A percentile compares a stretch with the other conserved stretches of the same genome.
Evolutionary conservation across 192 early-diverging fungal species (phyloP).

Genomic region (Coemansia umbellata): DNA sequence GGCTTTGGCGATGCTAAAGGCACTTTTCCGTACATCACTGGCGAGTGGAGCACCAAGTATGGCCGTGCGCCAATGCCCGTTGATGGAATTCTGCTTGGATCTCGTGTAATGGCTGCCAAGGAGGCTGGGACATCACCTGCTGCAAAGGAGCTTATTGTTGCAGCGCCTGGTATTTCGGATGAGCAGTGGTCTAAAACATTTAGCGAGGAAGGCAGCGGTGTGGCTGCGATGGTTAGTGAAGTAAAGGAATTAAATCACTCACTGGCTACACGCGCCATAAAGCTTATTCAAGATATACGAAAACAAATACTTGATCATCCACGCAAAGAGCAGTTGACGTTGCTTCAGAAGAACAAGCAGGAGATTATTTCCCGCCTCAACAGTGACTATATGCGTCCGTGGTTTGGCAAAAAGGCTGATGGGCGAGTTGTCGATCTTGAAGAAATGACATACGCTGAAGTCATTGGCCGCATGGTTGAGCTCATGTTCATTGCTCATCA

Average conservation of each 20-base stretch:
- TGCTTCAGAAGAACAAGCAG: conserved; percentile 67
- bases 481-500: conserved; percentile 72
- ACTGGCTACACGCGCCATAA: conserved; percentile 79
- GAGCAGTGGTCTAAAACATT: conserved; percentile 65
- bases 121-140: conserved; percentile 72
- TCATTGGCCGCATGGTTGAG: conserved; percentile 73
- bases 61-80: conserved; percentile 89
- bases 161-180: conserved; percentile 74
- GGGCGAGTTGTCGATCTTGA: conserved; percentile 74
- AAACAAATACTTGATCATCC: conserved; percentile 77
- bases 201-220: conserved; percentile 62
- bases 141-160: conserved; percentile 82
- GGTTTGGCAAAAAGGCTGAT: conserved; percentile 84
- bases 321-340: conserved; percentile 68
- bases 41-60: conserved; percentile 78
- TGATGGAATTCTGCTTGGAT: conserved; percentile 87
- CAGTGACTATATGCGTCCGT: conserved; percentile 84
- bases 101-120: conserved; percentile 89
- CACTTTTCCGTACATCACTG: conserved; percentile 87
- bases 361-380: conserved; percentile 90
- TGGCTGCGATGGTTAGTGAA: conserved; percentile 82
- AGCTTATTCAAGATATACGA: conserved; percentile 77
- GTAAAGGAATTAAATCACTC: conserved; percentile 91
- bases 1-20: conserved; percentile 86
- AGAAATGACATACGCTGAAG: conserved; percentile 92